A percentile compares a stretch with the other conserved stretches of the same genome.
Conservation (phyloP, 1,284 basidiomycete genomes). For the Athelia psychrophila region DNA sequence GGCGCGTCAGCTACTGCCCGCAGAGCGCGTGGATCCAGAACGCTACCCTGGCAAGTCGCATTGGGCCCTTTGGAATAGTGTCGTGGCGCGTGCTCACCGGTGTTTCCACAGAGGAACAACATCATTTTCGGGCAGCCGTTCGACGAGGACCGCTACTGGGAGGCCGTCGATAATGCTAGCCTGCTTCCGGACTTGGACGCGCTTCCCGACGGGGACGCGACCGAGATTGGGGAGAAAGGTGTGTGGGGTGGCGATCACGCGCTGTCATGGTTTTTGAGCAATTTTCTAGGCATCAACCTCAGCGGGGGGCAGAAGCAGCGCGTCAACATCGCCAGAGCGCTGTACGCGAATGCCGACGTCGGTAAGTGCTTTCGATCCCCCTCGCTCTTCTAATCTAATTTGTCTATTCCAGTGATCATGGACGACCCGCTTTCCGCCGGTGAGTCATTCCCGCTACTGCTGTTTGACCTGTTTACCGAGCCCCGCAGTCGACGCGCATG, state of each 20-base stretch:
- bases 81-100: too few species aligned
- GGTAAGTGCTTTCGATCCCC: constrained; percentile 3
- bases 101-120: constrained; percentile 48
- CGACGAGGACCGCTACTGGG: constrained; percentile 78
- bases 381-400: too few species aligned
- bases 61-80: neutral
- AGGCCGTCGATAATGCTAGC: constrained; percentile 71
- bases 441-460: constrained; percentile 15
- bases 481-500: constrained; percentile 60
- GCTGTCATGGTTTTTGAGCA: too few species aligned
- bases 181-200: constrained; percentile 79
- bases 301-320: constrained; percentile 59
- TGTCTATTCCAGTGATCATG: constrained; percentile 39
- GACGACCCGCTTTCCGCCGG: constrained; percentile 77
- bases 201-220: constrained; percentile 80
- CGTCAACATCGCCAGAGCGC: constrained; percentile 70
- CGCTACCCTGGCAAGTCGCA: constrained; percentile 55
- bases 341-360: constrained; percentile 72
- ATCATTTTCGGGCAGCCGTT: constrained; percentile 78
- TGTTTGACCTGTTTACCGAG: neutral
- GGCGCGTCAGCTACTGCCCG: constrained; percentile 71
- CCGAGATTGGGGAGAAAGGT: constrained; percentile 87
- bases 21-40: constrained; percentile 87
- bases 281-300: constrained; percentile 5
- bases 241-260: constrained; percentile 34